Conservation (phyloP, 2,329 filamentous ascomycete species). For the Akanthomyces uredinophilus region DNA sequence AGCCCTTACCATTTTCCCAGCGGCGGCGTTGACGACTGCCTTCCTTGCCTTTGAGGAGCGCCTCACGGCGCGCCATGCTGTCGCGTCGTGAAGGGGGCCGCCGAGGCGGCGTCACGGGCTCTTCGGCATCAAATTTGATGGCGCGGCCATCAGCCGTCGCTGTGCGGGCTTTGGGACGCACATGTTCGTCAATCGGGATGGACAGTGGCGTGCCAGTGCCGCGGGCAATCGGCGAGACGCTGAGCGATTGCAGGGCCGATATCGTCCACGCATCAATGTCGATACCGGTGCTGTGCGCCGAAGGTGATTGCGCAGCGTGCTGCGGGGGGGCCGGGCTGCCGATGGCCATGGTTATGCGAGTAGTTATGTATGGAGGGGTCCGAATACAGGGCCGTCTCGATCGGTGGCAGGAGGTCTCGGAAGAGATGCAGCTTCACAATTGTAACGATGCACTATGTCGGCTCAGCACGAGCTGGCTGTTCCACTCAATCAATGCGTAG, state of each 20-base stretch:
- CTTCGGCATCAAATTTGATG: conserved; percentile 19
- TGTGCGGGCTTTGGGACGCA: background rate
- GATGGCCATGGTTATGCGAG: conserved; percentile 40
- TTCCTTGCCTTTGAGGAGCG: conserved; percentile 82
- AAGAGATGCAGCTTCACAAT: background rate
- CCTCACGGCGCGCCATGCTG: conserved; percentile 60
- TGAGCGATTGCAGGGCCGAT: conserved; percentile 50
- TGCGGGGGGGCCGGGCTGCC: conserved; percentile 49
- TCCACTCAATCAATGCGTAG: background rate
- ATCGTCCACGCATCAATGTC: conserved; percentile 66
- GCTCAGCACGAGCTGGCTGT: background rate
- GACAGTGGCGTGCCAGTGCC: conserved; percentile 61
- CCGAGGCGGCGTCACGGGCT: conserved; percentile 29
- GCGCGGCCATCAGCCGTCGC: conserved; percentile 15
- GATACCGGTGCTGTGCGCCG: conserved; percentile 28
- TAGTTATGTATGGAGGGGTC: background rate
- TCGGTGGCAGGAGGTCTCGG: background rate
- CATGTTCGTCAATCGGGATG: conserved; percentile 66
- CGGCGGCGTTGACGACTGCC: conserved; percentile 78
- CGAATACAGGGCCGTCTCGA: conserved; percentile 4
- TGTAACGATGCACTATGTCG: background rate
- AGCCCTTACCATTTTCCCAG: conserved; percentile 81
- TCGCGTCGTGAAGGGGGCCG: conserved; percentile 48
- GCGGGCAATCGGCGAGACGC: conserved; percentile 49
- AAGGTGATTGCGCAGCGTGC: conserved; percentile 18